Conservation (phyloP, 2,329 filamentous ascomycete genomes). For the Hypoxylon rubiginosum region DNA sequence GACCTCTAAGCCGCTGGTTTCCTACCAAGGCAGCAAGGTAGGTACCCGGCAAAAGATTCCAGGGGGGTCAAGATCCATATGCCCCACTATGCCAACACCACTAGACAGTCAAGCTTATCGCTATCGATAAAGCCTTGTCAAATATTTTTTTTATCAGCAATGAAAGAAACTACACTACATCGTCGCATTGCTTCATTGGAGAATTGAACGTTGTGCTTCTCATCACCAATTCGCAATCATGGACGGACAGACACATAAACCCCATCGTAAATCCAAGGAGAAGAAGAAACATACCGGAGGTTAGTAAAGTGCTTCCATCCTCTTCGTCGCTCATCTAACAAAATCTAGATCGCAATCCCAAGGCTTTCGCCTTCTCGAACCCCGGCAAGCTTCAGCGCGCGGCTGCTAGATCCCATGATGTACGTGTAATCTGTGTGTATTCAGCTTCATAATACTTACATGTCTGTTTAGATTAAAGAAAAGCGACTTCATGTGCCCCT, state of each 20-base stretch:
- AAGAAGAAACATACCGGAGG: slow-evolving; percentile 82
- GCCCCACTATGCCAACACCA: background rate
- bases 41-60: slow-evolving; percentile 24
- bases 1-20: slow-evolving; percentile 33
- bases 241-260: slow-evolving; percentile 86
- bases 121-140: slow-evolving; percentile 36
- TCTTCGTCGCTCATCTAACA: slow-evolving; percentile 42
- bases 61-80: slow-evolving; percentile 4
- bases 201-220: slow-evolving; percentile 17
- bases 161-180: background rate
- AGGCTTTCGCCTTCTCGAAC: slow-evolving; percentile 88
- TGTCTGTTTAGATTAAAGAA: slow-evolving; percentile 79
- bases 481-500: slow-evolving; percentile 96
- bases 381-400: slow-evolving; percentile 84
- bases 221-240: slow-evolving; percentile 61
- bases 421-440: background rate
- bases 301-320: slow-evolving; percentile 49
- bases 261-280: slow-evolving; percentile 89
- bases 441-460: slow-evolving; percentile 44
- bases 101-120: slow-evolving; percentile 22
- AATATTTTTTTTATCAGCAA: slow-evolving; percentile 29
- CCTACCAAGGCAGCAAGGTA: too few species aligned
- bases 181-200: slow-evolving; percentile 10
- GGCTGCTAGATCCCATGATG: slow-evolving; percentile 67
- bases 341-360: slow-evolving; percentile 79